Conservation (phyloP, 306 rosid genomes). For the Prunus kanzakura region DNA sequence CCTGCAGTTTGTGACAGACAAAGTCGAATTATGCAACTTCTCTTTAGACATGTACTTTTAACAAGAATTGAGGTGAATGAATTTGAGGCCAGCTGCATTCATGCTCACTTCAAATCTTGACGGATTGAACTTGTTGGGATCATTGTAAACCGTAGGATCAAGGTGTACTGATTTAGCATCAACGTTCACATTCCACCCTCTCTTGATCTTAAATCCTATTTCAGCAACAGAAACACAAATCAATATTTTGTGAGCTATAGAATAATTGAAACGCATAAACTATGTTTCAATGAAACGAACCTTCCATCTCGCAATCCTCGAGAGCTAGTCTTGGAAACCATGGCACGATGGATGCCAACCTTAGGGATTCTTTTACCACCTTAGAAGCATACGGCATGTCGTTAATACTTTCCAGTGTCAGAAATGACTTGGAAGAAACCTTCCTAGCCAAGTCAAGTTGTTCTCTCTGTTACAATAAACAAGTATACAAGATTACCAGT, state of each 20-base stretch:
- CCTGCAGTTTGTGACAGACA: constrained; percentile 24
- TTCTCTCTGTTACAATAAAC: constrained; percentile 51
- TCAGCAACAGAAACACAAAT: not conserved
- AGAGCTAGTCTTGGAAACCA: constrained; percentile 83
- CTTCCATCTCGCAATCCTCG: constrained; percentile 67
- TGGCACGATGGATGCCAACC: constrained; percentile 83
- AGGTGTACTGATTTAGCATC: constrained; percentile 76
- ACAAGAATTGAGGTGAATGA: not conserved
- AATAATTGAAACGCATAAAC: not conserved
- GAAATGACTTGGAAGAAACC: constrained; percentile 14
- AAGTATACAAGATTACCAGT: not conserved
- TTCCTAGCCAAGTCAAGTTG: constrained; percentile 43
- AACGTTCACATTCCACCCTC: constrained; percentile 76
- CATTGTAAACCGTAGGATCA: constrained; percentile 51
- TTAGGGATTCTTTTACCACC: constrained; percentile 78
- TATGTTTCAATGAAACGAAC: constrained; percentile 19
- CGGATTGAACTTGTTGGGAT: constrained; percentile 67
- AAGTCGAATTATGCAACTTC: not conserved
- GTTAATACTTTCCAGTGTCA: constrained; percentile 57
- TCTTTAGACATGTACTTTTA: not conserved
- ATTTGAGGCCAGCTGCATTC: not conserved
- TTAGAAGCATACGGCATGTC: constrained; percentile 70
- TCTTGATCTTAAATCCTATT: constrained; percentile 66
- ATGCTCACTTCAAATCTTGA: constrained; percentile 63
- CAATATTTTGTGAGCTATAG: not conserved